Conservation (phyloP, 2,329 filamentous ascomycete genomes). For the Aspergillus aculeatinus region DNA sequence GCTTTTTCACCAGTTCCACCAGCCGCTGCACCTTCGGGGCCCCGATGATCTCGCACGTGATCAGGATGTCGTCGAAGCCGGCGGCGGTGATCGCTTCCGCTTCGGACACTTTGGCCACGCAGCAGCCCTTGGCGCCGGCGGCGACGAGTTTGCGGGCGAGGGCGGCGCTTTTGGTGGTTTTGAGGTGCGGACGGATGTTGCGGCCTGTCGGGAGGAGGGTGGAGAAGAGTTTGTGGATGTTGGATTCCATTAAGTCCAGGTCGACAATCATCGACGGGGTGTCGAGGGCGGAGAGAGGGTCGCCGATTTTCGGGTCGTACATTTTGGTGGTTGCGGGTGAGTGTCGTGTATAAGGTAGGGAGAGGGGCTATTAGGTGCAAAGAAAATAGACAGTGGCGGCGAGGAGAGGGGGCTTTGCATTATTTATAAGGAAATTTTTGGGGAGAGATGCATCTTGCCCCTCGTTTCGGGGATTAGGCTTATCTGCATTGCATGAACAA, state of each 20-base stretch:
- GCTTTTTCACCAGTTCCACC: constrained; percentile 45
- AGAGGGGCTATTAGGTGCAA: too few relatives aligned
- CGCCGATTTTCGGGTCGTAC: constrained; percentile 47
- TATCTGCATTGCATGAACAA: too few relatives aligned
- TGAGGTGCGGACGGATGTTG: constrained; percentile 53
- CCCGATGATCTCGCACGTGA: constrained; percentile 54
- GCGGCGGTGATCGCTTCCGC: constrained; percentile 45
- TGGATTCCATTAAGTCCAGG: constrained; percentile 53
- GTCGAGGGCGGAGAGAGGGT: constrained; percentile 48
- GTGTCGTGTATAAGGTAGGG: background rate
- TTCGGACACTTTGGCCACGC: constrained; percentile 54
- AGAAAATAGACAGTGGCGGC: too few relatives aligned
- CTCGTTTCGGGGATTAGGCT: too few relatives aligned
- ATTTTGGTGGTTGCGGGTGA: constrained; percentile 22
- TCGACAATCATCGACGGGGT: constrained; percentile 59
- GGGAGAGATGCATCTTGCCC: too few relatives aligned
- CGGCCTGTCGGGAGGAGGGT: constrained; percentile 48
- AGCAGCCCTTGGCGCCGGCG: constrained; percentile 52
- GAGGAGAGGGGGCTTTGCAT: too few relatives aligned
- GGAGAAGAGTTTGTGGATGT: constrained; percentile 50
- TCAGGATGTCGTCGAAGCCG: constrained; percentile 52
- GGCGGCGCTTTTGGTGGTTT: constrained; percentile 53
- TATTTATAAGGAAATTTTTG: too few relatives aligned
- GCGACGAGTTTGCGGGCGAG: constrained; percentile 47
- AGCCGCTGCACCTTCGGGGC: constrained; percentile 48